Percentiles rank a stretch among this genome's conserved stretches.
phyloP scores from a whole-genome alignment of 129 eudicot genomes.

The Silybum marianum region DNA sequence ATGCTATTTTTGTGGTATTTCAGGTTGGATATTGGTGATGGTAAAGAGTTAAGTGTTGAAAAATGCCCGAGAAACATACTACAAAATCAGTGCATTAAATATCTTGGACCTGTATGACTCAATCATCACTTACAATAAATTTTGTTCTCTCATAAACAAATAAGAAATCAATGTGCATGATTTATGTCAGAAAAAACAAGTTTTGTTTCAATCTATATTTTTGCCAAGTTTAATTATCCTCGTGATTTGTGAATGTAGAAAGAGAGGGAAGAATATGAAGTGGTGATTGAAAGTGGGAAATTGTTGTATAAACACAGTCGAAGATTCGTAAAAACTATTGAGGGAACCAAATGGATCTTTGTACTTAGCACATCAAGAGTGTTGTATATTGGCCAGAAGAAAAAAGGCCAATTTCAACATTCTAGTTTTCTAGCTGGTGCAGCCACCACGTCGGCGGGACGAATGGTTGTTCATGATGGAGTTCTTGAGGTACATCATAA shows the following conservation, averaged over 20 bases:
- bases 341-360: constrained; percentile 87
- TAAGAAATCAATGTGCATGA: not conserved
- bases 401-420: constrained; percentile 81
- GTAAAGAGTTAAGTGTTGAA: constrained; percentile 66
- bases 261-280: constrained; percentile 89
- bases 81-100: constrained; percentile 73
- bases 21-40: constrained; percentile 96
- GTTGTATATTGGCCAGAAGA: constrained; percentile 75
- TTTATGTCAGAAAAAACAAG: constrained; percentile 10
- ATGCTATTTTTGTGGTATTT: constrained; percentile 14
- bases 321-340: constrained; percentile 47
- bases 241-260: constrained; percentile 42
- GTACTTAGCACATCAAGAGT: constrained; percentile 78
- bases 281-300: constrained; percentile 59
- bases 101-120: constrained; percentile 79
- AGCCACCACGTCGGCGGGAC: constrained; percentile 82
- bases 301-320: constrained; percentile 57
- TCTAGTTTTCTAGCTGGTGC: constrained; percentile 96
- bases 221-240: not conserved
- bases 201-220: not conserved
- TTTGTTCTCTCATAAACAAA: not conserved
- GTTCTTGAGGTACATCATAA: constrained; percentile 48
- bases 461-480: constrained; percentile 69
- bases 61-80: constrained; percentile 66
- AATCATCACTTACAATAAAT: not conserved